Evolutionary conservation across 805 yeast species (phyloP).

Genomic region (Starmerella cellae): DNA sequence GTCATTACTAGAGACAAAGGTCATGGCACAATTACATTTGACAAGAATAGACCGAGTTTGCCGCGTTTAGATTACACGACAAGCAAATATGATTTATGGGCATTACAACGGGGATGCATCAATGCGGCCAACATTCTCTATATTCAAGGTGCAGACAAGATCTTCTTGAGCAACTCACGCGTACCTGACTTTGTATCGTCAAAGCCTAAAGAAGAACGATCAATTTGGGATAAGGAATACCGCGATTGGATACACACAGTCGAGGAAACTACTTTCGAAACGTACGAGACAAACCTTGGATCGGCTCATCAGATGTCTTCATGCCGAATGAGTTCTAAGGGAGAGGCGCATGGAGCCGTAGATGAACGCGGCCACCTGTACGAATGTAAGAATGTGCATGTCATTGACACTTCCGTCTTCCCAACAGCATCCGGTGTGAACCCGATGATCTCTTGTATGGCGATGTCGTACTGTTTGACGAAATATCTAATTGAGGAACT

Average conservation of each 20-base stretch:
- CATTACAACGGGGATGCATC: constrained; percentile 31
- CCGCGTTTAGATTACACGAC: constrained; percentile 31
- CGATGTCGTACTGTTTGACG: constrained; percentile 35
- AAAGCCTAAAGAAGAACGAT: constrained; percentile 27
- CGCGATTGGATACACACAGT: constrained; percentile 24
- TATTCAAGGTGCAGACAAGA: constrained; percentile 37
- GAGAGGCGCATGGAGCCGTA: constrained; percentile 35
- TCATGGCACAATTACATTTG: constrained; percentile 26
- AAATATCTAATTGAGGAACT: constrained; percentile 28
- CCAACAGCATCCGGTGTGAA: constrained; percentile 44
- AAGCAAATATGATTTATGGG: constrained; percentile 32
- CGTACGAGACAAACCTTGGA: constrained; percentile 31
- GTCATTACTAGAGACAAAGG: constrained; percentile 37
- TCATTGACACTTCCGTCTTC: constrained; percentile 39
- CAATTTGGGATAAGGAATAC: constrained; percentile 34
- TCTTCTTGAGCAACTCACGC: constrained; percentile 26
- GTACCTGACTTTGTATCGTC: constrained; percentile 30
- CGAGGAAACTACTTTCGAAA: constrained; percentile 16
- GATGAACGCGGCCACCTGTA: constrained; percentile 35
- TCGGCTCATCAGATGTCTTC: constrained; percentile 44
- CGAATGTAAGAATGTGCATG: constrained; percentile 37
- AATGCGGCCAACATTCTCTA: constrained; percentile 35
- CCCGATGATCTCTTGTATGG: constrained; percentile 40
- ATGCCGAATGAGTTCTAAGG: constrained; percentile 33
- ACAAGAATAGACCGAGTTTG: constrained; percentile 27